Conservation (phyloP, 179 eudicot species). For the Gypsophila paniculata region DNA sequence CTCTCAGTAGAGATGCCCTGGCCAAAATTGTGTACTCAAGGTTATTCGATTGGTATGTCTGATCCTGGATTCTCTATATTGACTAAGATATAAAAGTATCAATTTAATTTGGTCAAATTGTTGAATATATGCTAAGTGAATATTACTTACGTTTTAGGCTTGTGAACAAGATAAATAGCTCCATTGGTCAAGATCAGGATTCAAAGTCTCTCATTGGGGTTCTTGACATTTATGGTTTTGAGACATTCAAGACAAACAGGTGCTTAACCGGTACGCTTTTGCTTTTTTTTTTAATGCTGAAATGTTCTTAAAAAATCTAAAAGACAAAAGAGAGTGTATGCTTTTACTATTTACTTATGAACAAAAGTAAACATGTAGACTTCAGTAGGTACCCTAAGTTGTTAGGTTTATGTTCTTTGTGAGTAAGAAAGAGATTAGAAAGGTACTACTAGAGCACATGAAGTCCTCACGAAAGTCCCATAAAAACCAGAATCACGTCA, state of each 20-base stretch:
- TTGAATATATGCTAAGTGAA: constrained; percentile 7
- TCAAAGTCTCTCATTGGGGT: constrained; percentile 77
- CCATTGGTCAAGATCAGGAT: constrained; percentile 91
- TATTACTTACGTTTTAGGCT: constrained; percentile 47
- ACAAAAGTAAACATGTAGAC: constrained; percentile 7
- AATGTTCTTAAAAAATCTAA: constrained; percentile 11
- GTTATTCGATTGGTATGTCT: constrained; percentile 76
- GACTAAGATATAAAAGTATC: neutral
- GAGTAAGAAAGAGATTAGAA: neutral
- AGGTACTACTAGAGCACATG: neutral
- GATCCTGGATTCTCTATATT: constrained; percentile 1
- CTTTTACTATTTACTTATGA: neutral
- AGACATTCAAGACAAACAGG: constrained; percentile 99
- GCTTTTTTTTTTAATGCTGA: constrained; percentile 42
- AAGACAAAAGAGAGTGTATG: constrained; percentile 15
- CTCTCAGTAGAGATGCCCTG: constrained; percentile 80
- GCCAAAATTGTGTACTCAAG: constrained; percentile 80
- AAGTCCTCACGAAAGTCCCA: neutral
- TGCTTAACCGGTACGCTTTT: constrained; percentile 98
- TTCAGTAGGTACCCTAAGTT: neutral
- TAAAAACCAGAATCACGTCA: too few species aligned
- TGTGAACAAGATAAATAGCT: constrained; percentile 82
- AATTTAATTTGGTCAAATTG: neutral
- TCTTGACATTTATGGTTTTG: constrained; percentile 92
- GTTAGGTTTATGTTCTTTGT: neutral